Evolutionary conservation across 139 green algal species (phyloP), one percentile per base, ranked within the genome.

Genomic region (Trebouxia sp.): DNA sequence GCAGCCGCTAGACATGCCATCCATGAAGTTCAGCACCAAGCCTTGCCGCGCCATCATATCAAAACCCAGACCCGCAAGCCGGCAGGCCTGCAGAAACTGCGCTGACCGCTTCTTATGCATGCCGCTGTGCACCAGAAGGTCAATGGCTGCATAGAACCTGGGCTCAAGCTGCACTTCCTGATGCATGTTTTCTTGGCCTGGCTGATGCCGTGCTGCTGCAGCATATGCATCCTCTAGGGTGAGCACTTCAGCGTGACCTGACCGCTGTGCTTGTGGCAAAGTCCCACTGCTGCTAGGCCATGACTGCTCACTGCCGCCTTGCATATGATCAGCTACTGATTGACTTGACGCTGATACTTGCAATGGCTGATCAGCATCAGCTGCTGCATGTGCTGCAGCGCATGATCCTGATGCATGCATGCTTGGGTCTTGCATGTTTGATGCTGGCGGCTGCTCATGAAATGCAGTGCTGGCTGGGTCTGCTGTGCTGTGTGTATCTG

Each of bases 51-150:
- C 55, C 37, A 51, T 43, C 69, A 83, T 80, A 80, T 87, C 83
- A 76, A 82, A 87, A 22, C 35, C 39, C 5, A 87, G 22, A 0
- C 72, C 78, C 39, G 78, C 53, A 7, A 79, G 4, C 11, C 83
- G 79, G 74, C 83, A 87, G n/a, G 51, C 26, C 6, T 84, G 70
- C 55, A 87, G 65, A 53, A 87, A 87, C 32, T 76, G 26, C 4
- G 72, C 45, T 30, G 78, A 72, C 26, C 65, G 72, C 32, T 78
- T 53, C 35, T 37, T 72, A 45, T 56, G 20, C 66, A 87, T 55
- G 78, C 45, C 17, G 24, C 55, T 56, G 43, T 83, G 79, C 5
- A 53, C 67, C 30, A 87, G 24, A 51, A 79, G 51, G 22, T 84
- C 70, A 26, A 69, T 70, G 15, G 65, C 53, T 35, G 69, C 78